Conservation (phyloP, 345 rosid genomes). For the Salix viminalis region DNA sequence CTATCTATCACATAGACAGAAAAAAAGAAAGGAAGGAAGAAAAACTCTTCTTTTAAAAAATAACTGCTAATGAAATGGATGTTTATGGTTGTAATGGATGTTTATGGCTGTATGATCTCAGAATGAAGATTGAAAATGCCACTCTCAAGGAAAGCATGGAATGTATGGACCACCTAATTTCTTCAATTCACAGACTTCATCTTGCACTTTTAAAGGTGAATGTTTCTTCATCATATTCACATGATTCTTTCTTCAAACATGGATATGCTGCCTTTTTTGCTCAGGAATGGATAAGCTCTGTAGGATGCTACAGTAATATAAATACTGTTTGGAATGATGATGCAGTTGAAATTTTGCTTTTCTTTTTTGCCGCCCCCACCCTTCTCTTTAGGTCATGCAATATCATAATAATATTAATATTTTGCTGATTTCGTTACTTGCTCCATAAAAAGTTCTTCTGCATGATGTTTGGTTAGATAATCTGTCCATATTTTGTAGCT, state of each 20-base stretch:
- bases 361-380: neutral
- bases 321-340: neutral
- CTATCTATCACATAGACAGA: too few relatives aligned
- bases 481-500: neutral
- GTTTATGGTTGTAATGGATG: neutral
- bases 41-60: neutral
- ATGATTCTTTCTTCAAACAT: neutral
- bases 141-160: conserved; percentile 85
- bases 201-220: conserved; percentile 69
- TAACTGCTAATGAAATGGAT: neutral
- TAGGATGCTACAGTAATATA: neutral
- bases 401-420: neutral
- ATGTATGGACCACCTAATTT: conserved; percentile 72
- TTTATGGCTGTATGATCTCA: conserved; percentile 14
- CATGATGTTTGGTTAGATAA: neutral
- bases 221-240: neutral
- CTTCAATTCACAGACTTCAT: conserved; percentile 76
- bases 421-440: neutral
- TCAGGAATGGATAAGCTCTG: neutral
- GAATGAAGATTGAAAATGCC: conserved; percentile 88
- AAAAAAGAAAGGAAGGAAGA: neutral
- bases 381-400: neutral
- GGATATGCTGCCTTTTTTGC: neutral
- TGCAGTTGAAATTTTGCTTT: neutral
- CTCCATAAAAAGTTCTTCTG: conserved; percentile 6